Evolutionary conservation across 805 yeast genomes (phyloP), one percentile per base, ranked within the genome.

Genomic region (Clavispora fructus): DNA sequence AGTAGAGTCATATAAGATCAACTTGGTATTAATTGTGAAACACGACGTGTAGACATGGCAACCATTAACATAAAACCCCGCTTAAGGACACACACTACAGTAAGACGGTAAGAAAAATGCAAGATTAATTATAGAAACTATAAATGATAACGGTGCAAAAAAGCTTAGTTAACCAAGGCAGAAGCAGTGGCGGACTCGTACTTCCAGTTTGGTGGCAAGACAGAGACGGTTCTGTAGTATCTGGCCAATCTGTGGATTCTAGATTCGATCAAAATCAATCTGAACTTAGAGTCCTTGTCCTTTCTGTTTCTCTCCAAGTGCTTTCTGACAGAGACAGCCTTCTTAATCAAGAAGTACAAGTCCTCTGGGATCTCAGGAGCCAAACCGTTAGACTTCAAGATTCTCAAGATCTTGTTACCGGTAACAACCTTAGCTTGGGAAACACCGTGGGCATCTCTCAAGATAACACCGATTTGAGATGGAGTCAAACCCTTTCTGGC

Each of bases 321-420:
- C 88, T 94, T 94, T 90, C 99, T 94, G 77, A 95, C 97, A 62
- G 97, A 71, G 69, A 94, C 98, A 73, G 99, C 99, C 86, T 94
- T 94, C 90, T 92, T 94, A 74, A 94, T 94, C 79, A 94, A 86
- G 80, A 79, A 91, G 94, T 94, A 94, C 69, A 94, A 86, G 77
- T 94, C 99, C 85, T 94, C 99, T 78, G 99, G 99, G 71, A 94
- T 87, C 80, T 94, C 99, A 77, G 99, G 98, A 71, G 98, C 99
- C 71, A 94, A 88, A 85, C 99, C 99, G 83, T 91, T 90, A 58
- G 98, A 87, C 80, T 92, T 94, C 76, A 94, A 85, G 82, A 94
- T 91, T 87, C 99, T 91, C 77, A 94, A 86, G 69, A 94, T 86
- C 88, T 94, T 94, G 96, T 91, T 84, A 83, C 98, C 98, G 65